phyloP scores from a whole-genome alignment of 2,329 filamentous ascomycete species.

The Fusarium nelsonii region DNA sequence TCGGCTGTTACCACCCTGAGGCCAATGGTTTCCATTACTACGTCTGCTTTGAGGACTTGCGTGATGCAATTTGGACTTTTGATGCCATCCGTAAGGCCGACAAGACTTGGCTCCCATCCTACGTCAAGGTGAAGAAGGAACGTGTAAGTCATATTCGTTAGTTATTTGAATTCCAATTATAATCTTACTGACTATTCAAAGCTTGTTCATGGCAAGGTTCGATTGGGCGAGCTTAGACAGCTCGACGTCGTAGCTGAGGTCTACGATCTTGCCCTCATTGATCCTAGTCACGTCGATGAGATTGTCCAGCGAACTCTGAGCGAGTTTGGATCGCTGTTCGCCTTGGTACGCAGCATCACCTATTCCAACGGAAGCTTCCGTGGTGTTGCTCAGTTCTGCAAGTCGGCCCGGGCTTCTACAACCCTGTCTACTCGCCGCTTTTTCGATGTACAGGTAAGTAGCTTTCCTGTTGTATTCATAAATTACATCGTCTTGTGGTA shows the following conservation, averaged over 20 bases:
- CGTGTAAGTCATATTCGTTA: constrained; percentile 25
- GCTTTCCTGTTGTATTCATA: neutral
- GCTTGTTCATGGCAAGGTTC: constrained; percentile 17
- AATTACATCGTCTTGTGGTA: constrained; percentile 2
- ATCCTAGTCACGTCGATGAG: constrained; percentile 54
- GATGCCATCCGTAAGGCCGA: constrained; percentile 59
- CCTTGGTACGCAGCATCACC: constrained; percentile 59
- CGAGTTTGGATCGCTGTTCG: constrained; percentile 64
- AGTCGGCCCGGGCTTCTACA: constrained; percentile 58
- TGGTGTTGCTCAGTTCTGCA: constrained; percentile 66
- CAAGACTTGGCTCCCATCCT: constrained; percentile 59
- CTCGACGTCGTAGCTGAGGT: constrained; percentile 48
- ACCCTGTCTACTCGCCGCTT: constrained; percentile 54
- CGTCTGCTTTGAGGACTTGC: constrained; percentile 70
- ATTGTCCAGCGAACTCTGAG: constrained; percentile 55
- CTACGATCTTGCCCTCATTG: constrained; percentile 27
- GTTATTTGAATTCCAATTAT: neutral
- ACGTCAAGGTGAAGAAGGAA: constrained; percentile 28
- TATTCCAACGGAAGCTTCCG: constrained; percentile 59
- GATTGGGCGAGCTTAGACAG: constrained; percentile 45
- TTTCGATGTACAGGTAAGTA: constrained; percentile 46
- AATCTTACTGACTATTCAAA: neutral
- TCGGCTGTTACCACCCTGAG: constrained; percentile 56
- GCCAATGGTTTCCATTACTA: constrained; percentile 59
- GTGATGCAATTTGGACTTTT: constrained; percentile 67